These are phyloP conservation scores for Ascoidea asiatica DNA, from an alignment of 805 yeast genomes.

Conservation along the genomic window DNA sequence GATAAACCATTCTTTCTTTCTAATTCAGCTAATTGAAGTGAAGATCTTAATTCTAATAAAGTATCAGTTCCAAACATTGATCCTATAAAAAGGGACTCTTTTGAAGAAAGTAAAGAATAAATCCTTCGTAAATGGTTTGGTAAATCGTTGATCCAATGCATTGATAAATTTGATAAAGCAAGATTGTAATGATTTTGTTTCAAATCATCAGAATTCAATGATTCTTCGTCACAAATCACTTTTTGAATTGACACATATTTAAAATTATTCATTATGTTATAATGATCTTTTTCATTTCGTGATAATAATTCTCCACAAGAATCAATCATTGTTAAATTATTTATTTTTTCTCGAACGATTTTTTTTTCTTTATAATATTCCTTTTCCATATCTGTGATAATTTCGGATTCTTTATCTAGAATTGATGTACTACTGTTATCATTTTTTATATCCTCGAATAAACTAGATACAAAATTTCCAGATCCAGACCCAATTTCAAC, in stretches of 20 bases:
- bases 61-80: conserved; percentile 79
- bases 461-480: conserved; percentile 42
- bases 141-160: conserved; percentile 84
- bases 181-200: conserved; percentile 42
- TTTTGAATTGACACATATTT: conserved; percentile 25
- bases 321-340: conserved; percentile 53
- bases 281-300: conserved; percentile 26
- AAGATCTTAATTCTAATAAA: conserved; percentile 66
- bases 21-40: conserved; percentile 70
- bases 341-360: conserved; percentile 37
- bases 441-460: conserved; percentile 15
- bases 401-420: conserved; percentile 24
- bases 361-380: conserved; percentile 38
- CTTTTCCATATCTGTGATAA: conserved; percentile 16
- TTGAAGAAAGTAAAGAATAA: conserved; percentile 45
- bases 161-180: conserved; percentile 54
- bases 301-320: conserved; percentile 37
- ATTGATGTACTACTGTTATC: conserved; percentile 10
- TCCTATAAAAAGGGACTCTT: conserved; percentile 70
- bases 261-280: conserved; percentile 16
- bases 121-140: conserved; percentile 48
- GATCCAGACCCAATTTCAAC: conserved; percentile 66
- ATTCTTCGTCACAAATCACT: conserved; percentile 56
- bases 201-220: conserved; percentile 29
- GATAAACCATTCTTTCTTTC: conserved; percentile 71